Evolutionary conservation across 2,329 filamentous ascomycete genomes (phyloP), one percentile per base, ranked within the genome.

Genomic region (Shiraia bambusicola): DNA sequence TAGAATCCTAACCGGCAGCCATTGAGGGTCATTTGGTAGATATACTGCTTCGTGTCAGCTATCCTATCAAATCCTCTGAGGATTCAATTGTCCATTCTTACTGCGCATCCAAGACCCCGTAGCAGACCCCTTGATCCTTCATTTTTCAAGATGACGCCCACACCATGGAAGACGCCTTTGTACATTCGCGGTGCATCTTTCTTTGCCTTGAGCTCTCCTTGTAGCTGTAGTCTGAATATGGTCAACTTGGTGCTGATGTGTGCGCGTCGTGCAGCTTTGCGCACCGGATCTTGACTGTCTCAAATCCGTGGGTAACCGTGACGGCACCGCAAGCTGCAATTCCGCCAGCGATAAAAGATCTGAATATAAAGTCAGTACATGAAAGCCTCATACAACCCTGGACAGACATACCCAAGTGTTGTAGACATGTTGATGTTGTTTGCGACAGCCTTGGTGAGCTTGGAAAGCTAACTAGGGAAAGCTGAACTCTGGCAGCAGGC

Each of bases 211-310:
- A 98, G 81, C 71, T 98, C 93, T 70, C 93, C 93, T 71, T 98
- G 93, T 40, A 98, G 72, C 75, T 98, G 93, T 80, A 98, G 83
- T 62, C 89, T 91, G 67, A 45, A 27, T 19, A 33, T 36, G 29
- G 50, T 65, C 49, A 65, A 56, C 46, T 30, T 19, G 19, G 19
- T 22, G 14, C 11, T 39, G 39, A 32, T 16, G 28, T n/a, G 33
- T 12, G 34, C 34, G 15, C 25, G 19, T 14, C 35, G 17, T 6
- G 11, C 13, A 10, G 28, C 19, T 37, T 35, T 47, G 65, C 77
- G 66, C 76, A 91, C 86, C 91, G 87, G 67, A 97, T 97, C 81
- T 98, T 98, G 69, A 98, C 90, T 10, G 92, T 97, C 74, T 98
- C 93, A 74, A 97, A 97, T 42, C 91, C 91, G 72, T 98, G 93